phyloP scores from a whole-genome alignment of 176 grass and related monocot genomes.

The Lolium perenne region DNA sequence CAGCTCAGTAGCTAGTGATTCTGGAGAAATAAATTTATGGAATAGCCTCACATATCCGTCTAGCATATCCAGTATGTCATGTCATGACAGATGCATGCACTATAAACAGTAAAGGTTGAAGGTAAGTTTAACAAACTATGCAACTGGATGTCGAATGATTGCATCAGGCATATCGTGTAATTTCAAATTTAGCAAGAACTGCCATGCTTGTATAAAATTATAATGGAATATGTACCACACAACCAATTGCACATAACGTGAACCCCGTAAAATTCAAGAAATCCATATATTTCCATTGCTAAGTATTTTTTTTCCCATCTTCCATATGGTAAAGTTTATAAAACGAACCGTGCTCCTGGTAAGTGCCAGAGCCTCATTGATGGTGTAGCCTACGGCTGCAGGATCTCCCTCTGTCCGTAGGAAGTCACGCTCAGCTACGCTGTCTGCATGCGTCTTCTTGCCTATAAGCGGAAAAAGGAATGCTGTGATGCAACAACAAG shows the following conservation, averaged over 20 bases:
- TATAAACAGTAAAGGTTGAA: neutral
- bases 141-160: neutral
- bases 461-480: slow-evolving; percentile 54
- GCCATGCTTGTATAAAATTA: neutral
- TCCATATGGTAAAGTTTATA: slow-evolving; percentile 24
- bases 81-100: neutral
- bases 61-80: slow-evolving; percentile 1
- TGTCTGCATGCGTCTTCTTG: slow-evolving; percentile 62
- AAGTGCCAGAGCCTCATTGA: slow-evolving; percentile 87
- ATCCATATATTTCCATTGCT: neutral
- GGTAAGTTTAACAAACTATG: neutral
- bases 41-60: neutral
- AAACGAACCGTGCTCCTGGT: slow-evolving; percentile 90
- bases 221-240: slow-evolving; percentile 8
- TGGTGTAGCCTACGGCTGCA: slow-evolving; percentile 91
- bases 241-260: slow-evolving; percentile 23
- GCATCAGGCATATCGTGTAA: neutral
- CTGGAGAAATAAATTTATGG: neutral
- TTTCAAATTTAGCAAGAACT: slow-evolving; percentile 12
- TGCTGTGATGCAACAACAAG: slow-evolving; percentile 33
- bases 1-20: neutral
- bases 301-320: neutral
- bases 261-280: neutral
- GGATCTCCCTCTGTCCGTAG: slow-evolving; percentile 93
- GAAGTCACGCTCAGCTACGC: slow-evolving; percentile 80